Base-by-base conservation (phyloP, 208 protist species). In the Acanthamoeba royreba region DNA sequence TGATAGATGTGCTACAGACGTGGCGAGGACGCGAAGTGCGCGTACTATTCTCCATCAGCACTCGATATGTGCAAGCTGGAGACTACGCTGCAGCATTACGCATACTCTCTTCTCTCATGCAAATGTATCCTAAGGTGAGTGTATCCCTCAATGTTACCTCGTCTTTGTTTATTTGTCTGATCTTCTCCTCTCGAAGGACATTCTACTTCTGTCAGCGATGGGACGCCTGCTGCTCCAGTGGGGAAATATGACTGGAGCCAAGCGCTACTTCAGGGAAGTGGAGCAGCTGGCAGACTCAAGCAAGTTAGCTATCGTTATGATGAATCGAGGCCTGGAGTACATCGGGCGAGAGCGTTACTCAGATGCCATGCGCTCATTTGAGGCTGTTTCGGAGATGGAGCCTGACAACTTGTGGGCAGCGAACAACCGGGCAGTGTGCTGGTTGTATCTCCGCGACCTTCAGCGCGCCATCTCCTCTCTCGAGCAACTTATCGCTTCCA, bases 341-440 rank as follows among this genome's bases (percentile, higher is more conserved):
- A 47, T 92, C 28, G 86, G 43, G 8, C 52, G 22, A n/a, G 58
- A 53, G 40, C 38, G 46, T 17, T 77, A 92, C 86, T 46, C 38
- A n/a, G 58, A 92, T 28, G 86, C 86, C n/a, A 42, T 72, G 55
- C 52, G 40, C 0, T n/a, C 38, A 11, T 92, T 92, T 22, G 61
- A 92, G 40, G 52, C 17, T n/a, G 86, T 55, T 17, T n/a, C 74
- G 17, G 55, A 69, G 55, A 35, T 74, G 1, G 86, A 69, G 40
- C 86, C 86, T 35, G 40, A 49, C 58, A 74, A 92, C 86, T 22
- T 77, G 86, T 47, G 42, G 86, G 86, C 58, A 11, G 58, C 58
- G 40, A 92, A 92, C 58, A 92, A 92, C 86, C 86, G 35, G 55
- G 52, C 86, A n/a, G 58, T 92, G 58, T 69, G 43, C 43, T 55